Percentiles rank a stretch among this genome's conserved stretches.
Conservation (phyloP, 305 asterid genomes). For the Andrographis paniculata region DNA sequence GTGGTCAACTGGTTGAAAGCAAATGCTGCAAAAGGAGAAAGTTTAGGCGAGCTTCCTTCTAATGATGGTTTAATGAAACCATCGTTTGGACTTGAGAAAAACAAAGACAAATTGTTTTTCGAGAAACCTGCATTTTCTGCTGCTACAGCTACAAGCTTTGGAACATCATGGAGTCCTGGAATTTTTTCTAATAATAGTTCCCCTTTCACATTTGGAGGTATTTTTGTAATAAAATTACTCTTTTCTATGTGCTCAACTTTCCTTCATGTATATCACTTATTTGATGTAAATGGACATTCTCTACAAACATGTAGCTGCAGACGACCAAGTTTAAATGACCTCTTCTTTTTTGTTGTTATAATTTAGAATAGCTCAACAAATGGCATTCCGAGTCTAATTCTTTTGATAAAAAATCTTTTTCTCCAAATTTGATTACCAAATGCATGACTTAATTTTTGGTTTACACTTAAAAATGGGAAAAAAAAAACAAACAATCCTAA, state of each 20-base stretch:
- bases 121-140: conserved; percentile 48
- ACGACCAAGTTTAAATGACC: no score
- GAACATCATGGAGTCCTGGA: conserved; percentile 57
- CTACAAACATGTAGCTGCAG: no score
- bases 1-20: conserved; percentile 79
- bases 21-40: conserved; percentile 50
- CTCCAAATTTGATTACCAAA: no score
- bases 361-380: no score
- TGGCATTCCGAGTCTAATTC: no score
- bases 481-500: no score
- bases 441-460: no score
- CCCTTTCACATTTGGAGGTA: conserved; percentile 73
- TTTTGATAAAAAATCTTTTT: no score
- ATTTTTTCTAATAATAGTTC: conserved; percentile 34
- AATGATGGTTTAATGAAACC: conserved; percentile 35
- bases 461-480: no score
- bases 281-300: background rate
- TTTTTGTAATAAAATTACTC: conserved; percentile 4
- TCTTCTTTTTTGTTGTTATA: no score
- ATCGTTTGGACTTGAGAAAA: conserved; percentile 32
- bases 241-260: background rate
- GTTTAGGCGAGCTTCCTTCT: conserved; percentile 25
- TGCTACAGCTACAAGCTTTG: conserved; percentile 40
- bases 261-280: background rate
- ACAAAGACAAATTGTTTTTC: conserved; percentile 28